phyloP scores from a whole-genome alignment of 306 rosid genomes.

The Corylus americana region DNA sequence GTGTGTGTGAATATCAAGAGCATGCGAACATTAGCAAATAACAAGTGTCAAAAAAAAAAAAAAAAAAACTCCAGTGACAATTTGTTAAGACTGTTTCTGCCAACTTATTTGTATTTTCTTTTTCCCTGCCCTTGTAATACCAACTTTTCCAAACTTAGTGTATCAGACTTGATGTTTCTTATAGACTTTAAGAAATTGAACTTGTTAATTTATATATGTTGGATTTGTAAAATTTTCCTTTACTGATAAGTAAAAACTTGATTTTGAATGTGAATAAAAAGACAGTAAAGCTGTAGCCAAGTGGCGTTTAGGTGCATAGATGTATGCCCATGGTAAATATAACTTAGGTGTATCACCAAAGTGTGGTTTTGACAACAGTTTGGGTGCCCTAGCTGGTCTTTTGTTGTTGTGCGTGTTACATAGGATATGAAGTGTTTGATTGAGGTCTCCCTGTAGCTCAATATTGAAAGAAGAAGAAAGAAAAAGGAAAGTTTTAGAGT shows the following conservation, averaged over 20 bases:
- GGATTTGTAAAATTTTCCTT: neutral
- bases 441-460: too few relatives aligned
- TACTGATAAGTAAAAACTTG: neutral
- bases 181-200: neutral
- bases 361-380: too few relatives aligned
- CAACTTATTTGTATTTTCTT: neutral
- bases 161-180: neutral
- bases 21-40: neutral
- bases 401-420: too few relatives aligned
- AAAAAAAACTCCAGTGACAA: neutral
- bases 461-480: too few relatives aligned
- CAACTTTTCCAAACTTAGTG: neutral
- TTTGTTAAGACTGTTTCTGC: neutral
- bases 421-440: too few relatives aligned
- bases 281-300: neutral
- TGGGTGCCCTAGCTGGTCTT: too few relatives aligned
- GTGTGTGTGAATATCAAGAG: neutral
- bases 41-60: neutral
- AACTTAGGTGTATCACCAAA: too few relatives aligned
- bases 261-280: neutral
- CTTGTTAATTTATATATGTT: neutral
- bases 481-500: too few relatives aligned
- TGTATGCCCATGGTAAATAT: too few relatives aligned
- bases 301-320: neutral
- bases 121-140: neutral